Evolutionary conservation across 352 stramenopile species (phyloP), one percentile per base, ranked within the genome.

Genomic region (Phytophthora pisi): DNA sequence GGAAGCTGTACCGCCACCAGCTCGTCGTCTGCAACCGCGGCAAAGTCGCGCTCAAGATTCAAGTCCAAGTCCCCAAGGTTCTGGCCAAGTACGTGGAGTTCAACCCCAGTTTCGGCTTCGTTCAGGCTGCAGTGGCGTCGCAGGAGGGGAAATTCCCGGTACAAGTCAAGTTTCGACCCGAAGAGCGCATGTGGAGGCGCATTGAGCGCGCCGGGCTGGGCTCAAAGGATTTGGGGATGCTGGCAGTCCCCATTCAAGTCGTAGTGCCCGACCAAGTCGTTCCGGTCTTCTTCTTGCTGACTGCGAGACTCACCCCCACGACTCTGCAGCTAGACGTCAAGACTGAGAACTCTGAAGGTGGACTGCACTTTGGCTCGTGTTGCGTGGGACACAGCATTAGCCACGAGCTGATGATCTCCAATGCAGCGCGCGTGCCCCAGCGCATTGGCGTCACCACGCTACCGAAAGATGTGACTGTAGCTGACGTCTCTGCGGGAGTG

Each of bases 1-100:
- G 81, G 5, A 96, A 96, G 47, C 78, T 97, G 4, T 98, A 98
- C 64, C 84, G 92, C 0, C 79, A 87, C 6, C 83, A 94, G 46
- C 55, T 97, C 3, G 42, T 84, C 1, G 56, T 98, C 2, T 84
- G 80, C 47, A 98, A 98, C 57, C 86, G 93, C 13, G 91, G 90
- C 10, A 96, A 93, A 66, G 87, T 97, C 15, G 83, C 93, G 10
- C 72, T 97, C 11, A 94, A 96, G 58, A 80, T 93, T 20, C 77
- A 92, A 28, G 61, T 96, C 1, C 82, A 84, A 31, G 76, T 93
- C 1, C 90, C 92, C 1, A 86, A 88, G 47, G 52, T 66, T 4
- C 74, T 97, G 1, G 61, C 70, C 15, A 72, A 79, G 1, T 85
- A 68, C 43, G 47, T 97, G 10, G 89, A 96, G 56, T 96, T 97